A percentile compares a stretch with the other conserved stretches of the same genome.
phyloP scores from a whole-genome alignment of 805 yeast species.

The Candida saitoana region DNA sequence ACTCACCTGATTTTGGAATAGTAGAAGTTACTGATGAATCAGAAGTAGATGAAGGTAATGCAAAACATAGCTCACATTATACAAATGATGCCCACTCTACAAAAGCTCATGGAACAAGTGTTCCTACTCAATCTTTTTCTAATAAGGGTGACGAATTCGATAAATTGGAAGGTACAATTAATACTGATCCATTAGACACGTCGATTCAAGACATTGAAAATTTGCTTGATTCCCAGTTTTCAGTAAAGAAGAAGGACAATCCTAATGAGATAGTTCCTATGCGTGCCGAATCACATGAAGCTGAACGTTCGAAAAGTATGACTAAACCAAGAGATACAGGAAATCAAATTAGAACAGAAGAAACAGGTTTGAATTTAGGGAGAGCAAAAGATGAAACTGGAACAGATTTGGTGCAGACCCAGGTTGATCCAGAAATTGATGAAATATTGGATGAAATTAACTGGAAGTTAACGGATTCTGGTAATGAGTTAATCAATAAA shows the following conservation, averaged over 20 bases:
- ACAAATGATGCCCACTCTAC: neutral
- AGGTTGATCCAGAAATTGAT: constrained; percentile 45
- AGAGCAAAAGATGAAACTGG: neutral
- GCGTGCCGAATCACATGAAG: neutral
- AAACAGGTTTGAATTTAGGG: neutral
- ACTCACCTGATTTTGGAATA: constrained; percentile 29
- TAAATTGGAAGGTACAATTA: constrained; percentile 2
- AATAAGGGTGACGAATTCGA: neutral
- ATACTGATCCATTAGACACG: constrained; percentile 19
- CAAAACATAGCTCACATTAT: neutral
- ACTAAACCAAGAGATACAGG: neutral
- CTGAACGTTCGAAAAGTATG: neutral
- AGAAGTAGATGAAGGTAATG: constrained; percentile 16
- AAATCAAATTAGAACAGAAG: neutral
- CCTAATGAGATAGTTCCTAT: neutral
- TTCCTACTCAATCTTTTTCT: neutral
- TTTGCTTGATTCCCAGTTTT: constrained; percentile 33
- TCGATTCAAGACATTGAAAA: constrained; percentile 40
- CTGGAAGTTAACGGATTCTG: constrained; percentile 69
- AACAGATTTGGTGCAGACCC: constrained; percentile 10
- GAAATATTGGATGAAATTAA: constrained; percentile 74
- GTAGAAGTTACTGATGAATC: constrained; percentile 32
- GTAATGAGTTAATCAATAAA: constrained; percentile 53
- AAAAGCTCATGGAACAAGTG: neutral
- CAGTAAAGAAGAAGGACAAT: neutral